Conservation (phyloP, 228 moss, liverwort and hornwort genomes). For the Sphagnum fallax region DNA sequence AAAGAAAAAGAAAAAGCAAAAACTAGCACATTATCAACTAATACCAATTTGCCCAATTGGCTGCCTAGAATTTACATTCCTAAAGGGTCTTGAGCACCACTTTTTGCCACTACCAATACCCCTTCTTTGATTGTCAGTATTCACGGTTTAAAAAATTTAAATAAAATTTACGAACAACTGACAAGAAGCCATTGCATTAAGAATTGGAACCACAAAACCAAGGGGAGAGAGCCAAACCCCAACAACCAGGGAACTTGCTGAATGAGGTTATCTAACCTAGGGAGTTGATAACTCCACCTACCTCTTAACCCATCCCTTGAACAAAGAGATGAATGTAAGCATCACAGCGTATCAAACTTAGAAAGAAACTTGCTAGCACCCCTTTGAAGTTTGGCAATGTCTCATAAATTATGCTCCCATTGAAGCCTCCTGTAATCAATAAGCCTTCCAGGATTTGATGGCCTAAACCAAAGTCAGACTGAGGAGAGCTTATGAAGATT, state of each 20-base stretch:
- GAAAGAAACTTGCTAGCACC: background rate
- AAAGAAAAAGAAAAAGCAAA: too few relatives aligned
- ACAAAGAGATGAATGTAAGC: background rate
- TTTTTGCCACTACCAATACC: too few relatives aligned
- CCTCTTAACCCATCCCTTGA: background rate
- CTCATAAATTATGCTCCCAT: background rate
- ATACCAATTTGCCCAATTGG: too few relatives aligned
- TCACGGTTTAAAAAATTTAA: too few relatives aligned
- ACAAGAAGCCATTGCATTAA: background rate
- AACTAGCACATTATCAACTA: too few relatives aligned
- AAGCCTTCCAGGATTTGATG: background rate
- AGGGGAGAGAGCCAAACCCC: constrained; percentile 1
- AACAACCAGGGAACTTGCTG: background rate
- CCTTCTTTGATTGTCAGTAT: too few relatives aligned
- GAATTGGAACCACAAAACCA: background rate
- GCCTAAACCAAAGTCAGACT: background rate
- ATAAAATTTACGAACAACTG: background rate
- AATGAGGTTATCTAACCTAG: background rate
- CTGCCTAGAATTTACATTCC: too few relatives aligned
- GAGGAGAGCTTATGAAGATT: background rate
- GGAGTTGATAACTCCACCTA: background rate
- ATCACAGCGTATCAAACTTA: background rate
- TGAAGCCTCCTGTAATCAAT: background rate
- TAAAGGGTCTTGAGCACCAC: too few relatives aligned
- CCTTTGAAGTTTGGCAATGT: background rate